Base-by-base conservation (phyloP, 1,139 yeast genomes). In the Hanseniaspora sp. region DNA sequence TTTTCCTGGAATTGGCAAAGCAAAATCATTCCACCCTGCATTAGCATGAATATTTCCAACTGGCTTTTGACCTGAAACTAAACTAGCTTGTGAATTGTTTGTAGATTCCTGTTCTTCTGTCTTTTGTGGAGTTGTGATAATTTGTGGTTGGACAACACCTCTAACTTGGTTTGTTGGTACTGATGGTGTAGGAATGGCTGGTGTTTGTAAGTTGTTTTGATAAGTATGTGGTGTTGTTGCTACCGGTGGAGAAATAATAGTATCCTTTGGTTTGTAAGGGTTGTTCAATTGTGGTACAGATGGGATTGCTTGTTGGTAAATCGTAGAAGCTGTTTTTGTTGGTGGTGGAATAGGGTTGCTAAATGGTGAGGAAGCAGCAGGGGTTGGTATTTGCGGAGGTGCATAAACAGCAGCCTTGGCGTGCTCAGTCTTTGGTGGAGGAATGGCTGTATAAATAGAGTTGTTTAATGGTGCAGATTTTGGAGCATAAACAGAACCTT, bases 21-120 rank as follows among this genome's bases (percentile, higher is more conserved):
- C 96, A 60, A 90, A 73, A 67, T 90, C 96, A 64, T 90, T 90
- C 96, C 96, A 90, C 3, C 96, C 96, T 51, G 85, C 92, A 47
- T 82, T 82, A 47, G 83, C 83, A 63, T 75, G 78, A 61, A 74
- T 77, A 48, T 73, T 70, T 46, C 67, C 58, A 40, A 64, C 66
- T 40, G 70, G 70, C 1, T 63, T 62, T 60, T 67, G 70, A 28
- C 70, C 69, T 40, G 69, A 66, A 9, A 53, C 55, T 37, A 60
- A 56, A 44, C 57, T 57, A 12, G 56, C 52, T 42, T 61, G 59
- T 41, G 63, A 62, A 64, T 69, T 15, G 61, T 58, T 41, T 65
- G 67, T 40, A 33, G 53, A 37, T 5, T 55, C 52, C 13, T 29
- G 39, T 5, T 59, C 58, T n/a, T 58, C 56, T 41, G 60, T 57